A percentile compares a stretch with the other conserved stretches of the same genome.
Evolutionary conservation across 129 eudicot species (phyloP).

Genomic region (Centrapalus pauciflorus): DNA sequence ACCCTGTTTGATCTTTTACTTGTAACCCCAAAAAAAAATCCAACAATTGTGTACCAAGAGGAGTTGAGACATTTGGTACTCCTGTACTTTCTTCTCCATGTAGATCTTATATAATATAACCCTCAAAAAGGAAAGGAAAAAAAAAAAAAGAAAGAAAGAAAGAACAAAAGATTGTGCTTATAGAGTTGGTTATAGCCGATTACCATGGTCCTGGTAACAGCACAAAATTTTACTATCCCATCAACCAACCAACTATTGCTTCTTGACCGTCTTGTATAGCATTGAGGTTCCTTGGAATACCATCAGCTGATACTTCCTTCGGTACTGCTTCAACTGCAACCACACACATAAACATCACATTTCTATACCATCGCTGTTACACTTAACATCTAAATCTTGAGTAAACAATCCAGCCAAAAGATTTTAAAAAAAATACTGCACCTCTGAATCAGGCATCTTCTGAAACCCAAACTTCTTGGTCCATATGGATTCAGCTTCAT

Average conservation of each 20-base stretch:
- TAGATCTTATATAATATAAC: neutral
- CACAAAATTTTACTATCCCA: slow-evolving; percentile 8
- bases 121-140: too few species aligned
- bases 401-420: neutral
- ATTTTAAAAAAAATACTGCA: neutral
- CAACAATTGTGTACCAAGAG: slow-evolving; percentile 4
- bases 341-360: neutral
- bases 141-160: too few species aligned
- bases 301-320: slow-evolving; percentile 54
- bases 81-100: slow-evolving; percentile 1
- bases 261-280: slow-evolving; percentile 50
- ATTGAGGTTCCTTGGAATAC: slow-evolving; percentile 75
- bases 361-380: too few species aligned
- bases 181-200: slow-evolving; percentile 18
- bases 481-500: slow-evolving; percentile 82
- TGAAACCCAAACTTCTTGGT: slow-evolving; percentile 66
- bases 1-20: slow-evolving; percentile 2
- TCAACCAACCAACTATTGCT: slow-evolving; percentile 8
- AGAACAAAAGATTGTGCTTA: neutral
- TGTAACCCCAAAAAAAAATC: neutral
- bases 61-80: slow-evolving; percentile 1
- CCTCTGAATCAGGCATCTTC: slow-evolving; percentile 53
- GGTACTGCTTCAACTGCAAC: slow-evolving; percentile 49
- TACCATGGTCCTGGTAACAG: neutral
- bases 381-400: too few species aligned